Evolutionary conservation across 179 eudicot species (phyloP).

Genomic region (Drosera spatulata): DNA sequence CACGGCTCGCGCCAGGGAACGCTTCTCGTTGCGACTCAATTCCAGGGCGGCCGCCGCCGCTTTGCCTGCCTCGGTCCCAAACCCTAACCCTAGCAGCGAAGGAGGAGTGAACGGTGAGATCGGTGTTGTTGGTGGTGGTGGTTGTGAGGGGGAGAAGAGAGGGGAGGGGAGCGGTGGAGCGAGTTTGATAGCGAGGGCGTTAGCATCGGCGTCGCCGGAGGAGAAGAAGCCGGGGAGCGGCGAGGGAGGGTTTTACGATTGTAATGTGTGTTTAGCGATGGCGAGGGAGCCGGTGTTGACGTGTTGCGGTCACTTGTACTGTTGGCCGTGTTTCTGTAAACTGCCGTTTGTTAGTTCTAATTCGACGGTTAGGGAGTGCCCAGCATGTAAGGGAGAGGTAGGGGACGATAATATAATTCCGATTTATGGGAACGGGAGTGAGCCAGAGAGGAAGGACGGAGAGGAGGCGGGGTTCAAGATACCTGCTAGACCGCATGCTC

Average conservation of each 20-base stretch:
- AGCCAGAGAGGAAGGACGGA: neutral
- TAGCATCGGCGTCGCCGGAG: slow-evolving; percentile 22
- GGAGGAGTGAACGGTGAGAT: neutral
- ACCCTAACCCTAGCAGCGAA: neutral
- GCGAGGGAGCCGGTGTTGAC: slow-evolving; percentile 50
- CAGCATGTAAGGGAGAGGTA: slow-evolving; percentile 54
- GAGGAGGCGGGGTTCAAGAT: slow-evolving; percentile 18
- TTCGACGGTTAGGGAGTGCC: slow-evolving; percentile 37
- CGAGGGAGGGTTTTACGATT: slow-evolving; percentile 36
- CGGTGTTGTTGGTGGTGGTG: slow-evolving; percentile 3
- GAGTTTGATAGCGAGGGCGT: slow-evolving; percentile 32
- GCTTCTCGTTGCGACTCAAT: slow-evolving; percentile 11
- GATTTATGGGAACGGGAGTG: slow-evolving; percentile 36
- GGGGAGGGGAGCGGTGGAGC: slow-evolving; percentile 22
- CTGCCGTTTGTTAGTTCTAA: slow-evolving; percentile 19
- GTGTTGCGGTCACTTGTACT: slow-evolving; percentile 51
- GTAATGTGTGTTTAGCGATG: slow-evolving; percentile 40
- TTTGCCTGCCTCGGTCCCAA: slow-evolving; percentile 6
- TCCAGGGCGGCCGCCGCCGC: neutral
- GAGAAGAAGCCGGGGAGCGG: slow-evolving; percentile 13
- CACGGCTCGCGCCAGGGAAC: slow-evolving; percentile 18
- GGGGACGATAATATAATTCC: slow-evolving; percentile 27
- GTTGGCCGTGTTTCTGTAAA: slow-evolving; percentile 50
- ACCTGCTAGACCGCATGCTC: slow-evolving; percentile 55
- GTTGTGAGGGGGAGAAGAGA: slow-evolving; percentile 3